Base-by-base conservation (phyloP, 1,139 yeast species). In the Geotrichum histeridarum region DNA sequence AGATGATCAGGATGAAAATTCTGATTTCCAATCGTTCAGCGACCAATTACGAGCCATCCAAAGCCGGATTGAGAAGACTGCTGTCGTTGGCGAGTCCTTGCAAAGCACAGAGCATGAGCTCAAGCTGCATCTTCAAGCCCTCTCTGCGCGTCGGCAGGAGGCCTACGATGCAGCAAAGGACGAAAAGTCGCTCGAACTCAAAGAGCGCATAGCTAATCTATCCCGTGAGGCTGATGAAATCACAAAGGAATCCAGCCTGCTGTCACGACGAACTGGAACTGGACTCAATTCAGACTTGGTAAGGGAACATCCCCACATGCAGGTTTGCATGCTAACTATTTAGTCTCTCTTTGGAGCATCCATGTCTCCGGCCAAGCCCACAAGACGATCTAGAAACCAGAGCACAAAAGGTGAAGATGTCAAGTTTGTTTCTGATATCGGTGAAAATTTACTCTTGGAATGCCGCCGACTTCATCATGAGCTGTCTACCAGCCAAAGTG, bases 351-450 rank as follows among this genome's bases (percentile, higher is more conserved):
- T 52, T 38, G 54, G 54, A 22, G 48, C 51, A n/a, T 36, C 54
- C 35, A 42, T 42, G 35, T 14, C 48, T 14, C 41, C 54, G 11
- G 31, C 45, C n/a, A 41, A 50, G n/a, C 44, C 44, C 8, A 18
- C 54, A 6, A 41, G 52, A 14, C 52, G 52, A n/a, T n/a, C 46
- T 11, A 39, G 55, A 33, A 45, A 45, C 27, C 6, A 8, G 32
- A 42, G 52, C 8, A 53, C 63, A 1, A 52, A 59, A 48, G 41
- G 62, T 17, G 59, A 82, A 63, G 93, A 89, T 61, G 81, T 87
- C 73, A 82, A 84, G 63, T 89, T 89, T 67, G 88, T 88, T 3
- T 86, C 90, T 54, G 94, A 89, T 1, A 73, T 90, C 58, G 86
- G 94, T 69, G 95, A 89, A 64, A 85, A 84, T 54, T 73, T 90